These are phyloP conservation scores for Umbelopsis sp. DNA, from an alignment of 192 early-diverging fungal species.

Conservation along the genomic window DNA sequence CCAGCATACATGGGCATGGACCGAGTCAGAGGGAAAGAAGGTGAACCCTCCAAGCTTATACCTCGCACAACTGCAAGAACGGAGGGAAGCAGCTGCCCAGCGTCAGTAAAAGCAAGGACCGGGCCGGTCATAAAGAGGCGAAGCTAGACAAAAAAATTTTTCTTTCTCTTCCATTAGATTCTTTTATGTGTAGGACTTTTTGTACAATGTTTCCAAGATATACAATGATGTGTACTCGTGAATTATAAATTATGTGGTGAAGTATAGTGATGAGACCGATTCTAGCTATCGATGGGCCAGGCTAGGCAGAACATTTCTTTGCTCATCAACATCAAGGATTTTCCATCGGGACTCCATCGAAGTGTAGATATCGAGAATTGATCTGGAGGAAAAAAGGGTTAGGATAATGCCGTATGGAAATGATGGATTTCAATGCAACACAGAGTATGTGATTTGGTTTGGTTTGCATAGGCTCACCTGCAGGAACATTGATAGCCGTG, in stretches of 20 bases:
- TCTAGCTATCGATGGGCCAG: neutral
- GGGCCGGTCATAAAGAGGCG: no score
- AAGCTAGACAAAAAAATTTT: no score
- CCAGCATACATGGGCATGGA: slow-evolving; percentile 26
- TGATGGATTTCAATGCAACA: no score
- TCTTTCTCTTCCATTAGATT: no score
- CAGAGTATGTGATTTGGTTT: neutral
- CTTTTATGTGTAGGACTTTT: no score
- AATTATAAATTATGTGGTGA: no score
- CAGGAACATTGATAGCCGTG: slow-evolving; percentile 55
- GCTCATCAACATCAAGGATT: slow-evolving; percentile 67
- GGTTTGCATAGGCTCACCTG: slow-evolving; percentile 34
- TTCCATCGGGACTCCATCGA: slow-evolving; percentile 74
- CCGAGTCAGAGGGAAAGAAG: slow-evolving; percentile 20
- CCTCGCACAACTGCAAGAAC: slow-evolving; percentile 25
- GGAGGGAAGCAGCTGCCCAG: neutral
- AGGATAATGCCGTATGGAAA: no score
- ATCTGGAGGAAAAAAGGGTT: slow-evolving; percentile 23
- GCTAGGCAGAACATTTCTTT: slow-evolving; percentile 74
- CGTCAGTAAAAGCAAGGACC: neutral
- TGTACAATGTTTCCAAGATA: no score
- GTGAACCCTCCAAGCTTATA: slow-evolving; percentile 32
- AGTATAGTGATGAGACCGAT: no score
- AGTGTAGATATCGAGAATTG: slow-evolving; percentile 63
- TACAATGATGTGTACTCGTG: no score